Evolutionary conservation across 257 asterid genomes (phyloP).

Genomic region (Anisodus acutangulus): DNA sequence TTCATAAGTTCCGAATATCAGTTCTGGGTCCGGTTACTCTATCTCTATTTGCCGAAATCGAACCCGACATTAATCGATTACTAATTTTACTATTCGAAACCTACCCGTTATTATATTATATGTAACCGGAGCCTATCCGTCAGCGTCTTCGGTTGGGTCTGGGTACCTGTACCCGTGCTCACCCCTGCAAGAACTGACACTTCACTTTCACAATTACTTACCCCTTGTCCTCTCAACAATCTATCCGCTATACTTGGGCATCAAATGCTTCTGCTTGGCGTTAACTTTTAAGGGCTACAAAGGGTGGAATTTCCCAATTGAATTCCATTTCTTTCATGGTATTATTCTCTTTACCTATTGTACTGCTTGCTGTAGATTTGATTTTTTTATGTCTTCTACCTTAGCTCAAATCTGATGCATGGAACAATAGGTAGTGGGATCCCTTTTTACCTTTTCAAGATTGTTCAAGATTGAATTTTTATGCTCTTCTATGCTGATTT

Average conservation of each 20-base stretch:
- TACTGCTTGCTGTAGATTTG: background rate
- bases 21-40: too few species aligned
- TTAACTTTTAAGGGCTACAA: background rate
- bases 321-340: background rate
- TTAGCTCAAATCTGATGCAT: conserved; percentile 5
- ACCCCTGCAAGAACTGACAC: too few species aligned
- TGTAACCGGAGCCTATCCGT: too few species aligned
- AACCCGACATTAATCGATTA: too few species aligned
- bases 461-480: background rate
- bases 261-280: background rate
- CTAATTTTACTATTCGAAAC: too few species aligned
- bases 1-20: too few species aligned
- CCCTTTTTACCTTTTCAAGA: background rate
- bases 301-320: background rate
- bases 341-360: background rate
- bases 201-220: background rate
- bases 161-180: too few species aligned
- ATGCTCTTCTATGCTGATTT: background rate
- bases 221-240: too few species aligned
- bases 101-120: too few species aligned
- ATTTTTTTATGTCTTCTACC: background rate
- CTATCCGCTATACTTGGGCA: background rate
- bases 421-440: background rate
- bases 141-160: too few species aligned
- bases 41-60: too few species aligned